These are phyloP conservation scores for Spiromyces aspiralis DNA, from an alignment of 371 early-diverging fungal genomes.

Conservation along the genomic window DNA sequence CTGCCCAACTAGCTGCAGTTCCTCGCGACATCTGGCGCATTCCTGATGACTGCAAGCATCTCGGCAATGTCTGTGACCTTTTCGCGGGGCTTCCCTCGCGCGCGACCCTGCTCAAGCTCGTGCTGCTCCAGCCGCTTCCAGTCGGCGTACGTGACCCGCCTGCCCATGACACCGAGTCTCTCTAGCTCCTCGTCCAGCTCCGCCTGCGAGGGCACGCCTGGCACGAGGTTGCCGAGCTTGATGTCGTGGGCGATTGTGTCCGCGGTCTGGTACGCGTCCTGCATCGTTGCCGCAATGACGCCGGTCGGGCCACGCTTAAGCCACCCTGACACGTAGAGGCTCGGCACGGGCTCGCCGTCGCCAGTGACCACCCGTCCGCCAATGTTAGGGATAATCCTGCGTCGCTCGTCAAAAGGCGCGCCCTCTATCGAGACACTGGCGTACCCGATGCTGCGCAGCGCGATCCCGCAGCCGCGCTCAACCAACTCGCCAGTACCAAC, in stretches of 20 bases:
- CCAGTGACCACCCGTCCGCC: constrained; percentile 46
- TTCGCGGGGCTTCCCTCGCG: constrained; percentile 61
- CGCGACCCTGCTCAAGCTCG: constrained; percentile 48
- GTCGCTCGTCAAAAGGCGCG: constrained; percentile 56
- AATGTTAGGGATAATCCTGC: constrained; percentile 56
- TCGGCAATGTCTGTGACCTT: constrained; percentile 48
- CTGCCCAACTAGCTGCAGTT: too few relatives aligned
- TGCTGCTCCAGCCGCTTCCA: constrained; percentile 70
- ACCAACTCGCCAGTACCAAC: constrained; percentile 38
- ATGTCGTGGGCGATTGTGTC: constrained; percentile 50
- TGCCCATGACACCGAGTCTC: constrained; percentile 9
- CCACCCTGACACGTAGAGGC: constrained; percentile 86
- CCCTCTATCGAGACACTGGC: constrained; percentile 48
- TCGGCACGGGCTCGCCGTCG: constrained; percentile 22
- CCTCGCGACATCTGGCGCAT: not conserved
- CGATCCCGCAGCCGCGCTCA: constrained; percentile 40
- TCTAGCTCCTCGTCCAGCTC: constrained; percentile 16
- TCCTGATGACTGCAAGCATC: constrained; percentile 34
- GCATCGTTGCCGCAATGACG: constrained; percentile 89
- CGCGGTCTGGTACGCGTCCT: constrained; percentile 82
- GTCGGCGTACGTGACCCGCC: constrained; percentile 40
- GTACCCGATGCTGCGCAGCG: constrained; percentile 80
- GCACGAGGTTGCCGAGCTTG: not conserved
- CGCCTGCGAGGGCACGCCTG: not conserved
- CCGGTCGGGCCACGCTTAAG: constrained; percentile 87